These are phyloP conservation scores for Diplosphaera chodatii DNA, from an alignment of 139 green algal genomes.

Conservation along the genomic window DNA sequence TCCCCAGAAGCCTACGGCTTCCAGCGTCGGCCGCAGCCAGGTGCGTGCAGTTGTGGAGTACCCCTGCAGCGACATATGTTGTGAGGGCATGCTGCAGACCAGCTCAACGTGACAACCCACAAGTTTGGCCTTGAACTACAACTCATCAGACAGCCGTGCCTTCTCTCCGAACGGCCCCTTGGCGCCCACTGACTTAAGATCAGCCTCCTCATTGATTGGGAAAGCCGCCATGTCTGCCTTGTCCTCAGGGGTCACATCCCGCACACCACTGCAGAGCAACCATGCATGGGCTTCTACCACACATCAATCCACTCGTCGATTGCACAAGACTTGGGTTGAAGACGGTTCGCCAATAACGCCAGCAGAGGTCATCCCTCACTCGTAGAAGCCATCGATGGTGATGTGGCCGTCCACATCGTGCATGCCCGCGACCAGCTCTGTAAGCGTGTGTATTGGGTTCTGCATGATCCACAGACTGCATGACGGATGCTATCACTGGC, in stretches of 20 bases:
- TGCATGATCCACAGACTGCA: no score
- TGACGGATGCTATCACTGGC: no score
- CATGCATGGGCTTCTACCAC: no score
- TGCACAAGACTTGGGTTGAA: no score
- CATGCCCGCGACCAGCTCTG: conserved; percentile 47
- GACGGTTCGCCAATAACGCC: no score
- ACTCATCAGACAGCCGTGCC: conserved; percentile 3
- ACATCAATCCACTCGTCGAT: no score
- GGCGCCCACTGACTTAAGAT: conserved; percentile 41
- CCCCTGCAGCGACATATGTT: no score
- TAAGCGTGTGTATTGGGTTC: conserved; percentile 54
- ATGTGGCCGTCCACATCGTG: conserved; percentile 27
- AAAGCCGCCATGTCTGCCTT: conserved; percentile 38
- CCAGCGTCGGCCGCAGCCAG: conserved; percentile 51
- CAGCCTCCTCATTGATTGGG: conserved; percentile 37
- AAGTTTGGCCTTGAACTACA: no score
- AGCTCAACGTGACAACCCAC: no score
- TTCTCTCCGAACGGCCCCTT: conserved; percentile 39
- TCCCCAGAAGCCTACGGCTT: conserved; percentile 54
- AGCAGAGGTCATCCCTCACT: conserved; percentile 16
- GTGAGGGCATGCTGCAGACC: no score
- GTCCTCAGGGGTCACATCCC: conserved; percentile 32
- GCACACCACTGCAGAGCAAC: conserved; percentile 35
- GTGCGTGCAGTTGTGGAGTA: not conserved
- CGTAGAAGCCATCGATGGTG: conserved; percentile 60